These are phyloP conservation scores for Sparassis latifolia DNA, from an alignment of 1,284 basidiomycete genomes.

Conservation along the genomic window DNA sequence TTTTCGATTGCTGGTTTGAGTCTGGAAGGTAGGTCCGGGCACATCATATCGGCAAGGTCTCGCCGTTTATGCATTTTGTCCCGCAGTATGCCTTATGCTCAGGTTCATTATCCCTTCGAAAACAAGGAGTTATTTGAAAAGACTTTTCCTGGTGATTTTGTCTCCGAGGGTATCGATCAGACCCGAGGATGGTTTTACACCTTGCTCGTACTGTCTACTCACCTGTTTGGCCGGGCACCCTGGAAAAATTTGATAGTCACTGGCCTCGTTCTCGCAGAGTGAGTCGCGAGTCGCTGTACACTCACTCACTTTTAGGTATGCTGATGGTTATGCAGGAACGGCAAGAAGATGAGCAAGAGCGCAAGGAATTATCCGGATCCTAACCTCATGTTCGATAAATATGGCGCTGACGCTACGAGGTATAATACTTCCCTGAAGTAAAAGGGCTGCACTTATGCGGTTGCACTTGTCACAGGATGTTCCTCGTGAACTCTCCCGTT, in stretches of 20 bases:
- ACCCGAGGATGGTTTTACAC: conserved; percentile 99
- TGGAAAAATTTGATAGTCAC: conserved; percentile 99
- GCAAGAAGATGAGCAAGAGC: conserved; percentile 99
- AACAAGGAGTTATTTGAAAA: conserved; percentile 84
- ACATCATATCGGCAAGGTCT: not conserved
- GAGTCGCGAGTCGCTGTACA: too few relatives aligned
- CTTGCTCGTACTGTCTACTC: conserved; percentile 81
- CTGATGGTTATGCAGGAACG: conserved; percentile 68
- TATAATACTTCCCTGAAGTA: conserved; percentile 23
- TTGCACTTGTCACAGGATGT: conserved; percentile 57
- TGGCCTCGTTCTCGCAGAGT: conserved; percentile 93
- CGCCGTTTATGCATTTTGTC: too few relatives aligned
- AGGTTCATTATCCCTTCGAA: conserved; percentile 97
- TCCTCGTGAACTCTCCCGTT: conserved; percentile 98
- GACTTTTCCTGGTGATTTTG: conserved; percentile 95
- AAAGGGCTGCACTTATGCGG: too few relatives aligned
- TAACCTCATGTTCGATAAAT: conserved; percentile 83
- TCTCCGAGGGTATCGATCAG: conserved; percentile 96
- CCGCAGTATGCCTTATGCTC: conserved; percentile 92
- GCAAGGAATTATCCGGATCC: conserved; percentile 99
- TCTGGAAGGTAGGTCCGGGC: conserved; percentile 68
- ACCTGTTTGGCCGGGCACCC: conserved; percentile 89
- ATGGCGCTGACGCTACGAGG: conserved; percentile 95
- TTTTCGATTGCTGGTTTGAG: conserved; percentile 99
- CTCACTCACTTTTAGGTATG: too few relatives aligned